phyloP scores from a whole-genome alignment of 768 basidiomycete genomes.

The Termitomyces sp. region DNA sequence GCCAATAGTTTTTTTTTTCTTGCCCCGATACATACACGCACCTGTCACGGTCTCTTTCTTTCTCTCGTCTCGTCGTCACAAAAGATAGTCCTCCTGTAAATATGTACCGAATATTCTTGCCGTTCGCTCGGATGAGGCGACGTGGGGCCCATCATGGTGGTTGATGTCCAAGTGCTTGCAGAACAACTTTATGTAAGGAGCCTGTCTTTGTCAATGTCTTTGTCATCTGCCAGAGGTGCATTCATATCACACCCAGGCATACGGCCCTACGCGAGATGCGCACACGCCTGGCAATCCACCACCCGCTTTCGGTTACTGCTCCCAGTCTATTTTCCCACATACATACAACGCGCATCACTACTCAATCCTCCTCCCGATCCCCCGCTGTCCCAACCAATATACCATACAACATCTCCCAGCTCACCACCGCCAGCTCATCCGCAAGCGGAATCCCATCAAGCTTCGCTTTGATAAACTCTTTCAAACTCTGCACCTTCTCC shows the following conservation, averaged over 20 bases:
- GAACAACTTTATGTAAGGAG: constrained; percentile 29
- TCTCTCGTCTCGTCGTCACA: not conserved
- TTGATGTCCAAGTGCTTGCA: constrained; percentile 22
- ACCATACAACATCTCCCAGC: constrained; percentile 9
- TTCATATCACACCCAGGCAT: not conserved
- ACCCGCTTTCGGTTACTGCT: not conserved
- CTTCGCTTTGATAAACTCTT: not conserved
- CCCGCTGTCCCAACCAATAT: constrained; percentile 5
- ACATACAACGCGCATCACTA: too few species aligned
- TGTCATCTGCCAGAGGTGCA: constrained; percentile 24
- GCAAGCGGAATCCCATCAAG: not conserved
- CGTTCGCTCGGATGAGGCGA: not conserved
- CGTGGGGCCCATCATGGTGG: constrained; percentile 18
- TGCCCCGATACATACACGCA: not conserved
- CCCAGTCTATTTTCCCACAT: too few species aligned
- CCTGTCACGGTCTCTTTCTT: not conserved
- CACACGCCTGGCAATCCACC: not conserved
- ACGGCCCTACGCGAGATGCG: not conserved
- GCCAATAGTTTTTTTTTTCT: too few species aligned
- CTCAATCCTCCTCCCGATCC: not conserved
- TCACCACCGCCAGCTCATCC: constrained; percentile 1
- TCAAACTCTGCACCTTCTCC: not conserved
- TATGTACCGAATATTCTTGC: not conserved
- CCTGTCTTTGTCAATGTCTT: constrained; percentile 33
- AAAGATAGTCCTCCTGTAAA: not conserved